phyloP scores from a whole-genome alignment of 2,329 filamentous ascomycete genomes.

The Metarhizium robertsii region DNA sequence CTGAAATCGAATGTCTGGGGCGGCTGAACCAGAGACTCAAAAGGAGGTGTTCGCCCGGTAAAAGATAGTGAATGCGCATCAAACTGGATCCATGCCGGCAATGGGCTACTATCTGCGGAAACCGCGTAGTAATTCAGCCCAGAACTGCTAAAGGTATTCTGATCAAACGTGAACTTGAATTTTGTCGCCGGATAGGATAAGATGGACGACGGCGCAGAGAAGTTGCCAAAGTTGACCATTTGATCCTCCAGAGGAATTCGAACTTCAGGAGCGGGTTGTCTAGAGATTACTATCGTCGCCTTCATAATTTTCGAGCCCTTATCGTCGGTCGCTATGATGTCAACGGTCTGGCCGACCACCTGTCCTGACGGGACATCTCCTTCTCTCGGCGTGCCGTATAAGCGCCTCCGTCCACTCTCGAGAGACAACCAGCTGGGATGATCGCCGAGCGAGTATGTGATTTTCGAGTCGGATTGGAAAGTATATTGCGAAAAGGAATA shows the following conservation, averaged over 20 bases:
- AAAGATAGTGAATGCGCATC: conserved; percentile 56
- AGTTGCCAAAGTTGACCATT: conserved; percentile 47
- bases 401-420: conserved; percentile 51
- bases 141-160: conserved; percentile 52
- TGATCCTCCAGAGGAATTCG: conserved; percentile 48
- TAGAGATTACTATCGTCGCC: conserved; percentile 62
- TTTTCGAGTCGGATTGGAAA: conserved; percentile 54
- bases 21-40: conserved; percentile 52
- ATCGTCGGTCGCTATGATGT: conserved; percentile 59
- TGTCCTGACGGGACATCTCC: conserved; percentile 37
- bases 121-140: conserved; percentile 67
- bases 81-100: conserved; percentile 81
- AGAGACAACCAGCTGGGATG: conserved; percentile 69
- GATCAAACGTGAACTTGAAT: conserved; percentile 45
- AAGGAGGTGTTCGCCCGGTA: conserved; percentile 58
- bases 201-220: conserved; percentile 51
- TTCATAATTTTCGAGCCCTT: conserved; percentile 54
- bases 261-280: conserved; percentile 42
- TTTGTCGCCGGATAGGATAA: conserved; percentile 41
- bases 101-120: conserved; percentile 65
- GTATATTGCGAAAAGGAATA: conserved; percentile 67
- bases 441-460: conserved; percentile 57
- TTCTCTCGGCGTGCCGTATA: conserved; percentile 61
- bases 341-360: conserved; percentile 51
- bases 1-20: conserved; percentile 65